Conservation (phyloP, 495 filamentous ascomycete species). For the Aspergillus coremiiformis region DNA sequence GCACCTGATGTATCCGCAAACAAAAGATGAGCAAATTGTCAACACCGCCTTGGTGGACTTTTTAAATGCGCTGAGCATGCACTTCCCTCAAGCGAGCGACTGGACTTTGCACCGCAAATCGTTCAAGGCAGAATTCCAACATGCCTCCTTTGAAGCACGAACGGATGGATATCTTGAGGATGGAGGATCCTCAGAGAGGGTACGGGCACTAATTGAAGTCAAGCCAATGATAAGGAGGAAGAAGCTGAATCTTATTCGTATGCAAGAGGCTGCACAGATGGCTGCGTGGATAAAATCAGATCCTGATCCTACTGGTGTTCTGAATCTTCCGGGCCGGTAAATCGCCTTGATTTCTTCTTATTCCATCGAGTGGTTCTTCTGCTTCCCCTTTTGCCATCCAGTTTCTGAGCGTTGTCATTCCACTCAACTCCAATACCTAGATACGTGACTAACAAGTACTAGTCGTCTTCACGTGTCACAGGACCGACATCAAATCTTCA, state of each 20-base stretch:
- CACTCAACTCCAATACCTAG: too few species aligned
- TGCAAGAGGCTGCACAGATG: slow-evolving; percentile 14
- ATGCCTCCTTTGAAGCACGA: slow-evolving; percentile 3
- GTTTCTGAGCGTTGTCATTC: too few species aligned
- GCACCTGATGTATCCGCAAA: slow-evolving; percentile 9
- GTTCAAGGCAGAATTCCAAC: slow-evolving; percentile 1
- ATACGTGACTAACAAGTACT: neutral
- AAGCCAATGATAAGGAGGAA: neutral
- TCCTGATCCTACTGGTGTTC: neutral
- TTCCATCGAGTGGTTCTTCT: neutral
- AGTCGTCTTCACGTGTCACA: slow-evolving; percentile 10
- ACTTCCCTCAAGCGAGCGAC: neutral
- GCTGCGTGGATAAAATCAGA: slow-evolving; percentile 9
- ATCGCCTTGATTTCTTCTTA: neutral
- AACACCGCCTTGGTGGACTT: slow-evolving; percentile 6
- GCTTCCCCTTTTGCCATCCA: too few species aligned
- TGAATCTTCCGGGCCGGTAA: neutral
- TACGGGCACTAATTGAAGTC: slow-evolving; percentile 1
- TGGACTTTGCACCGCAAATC: slow-evolving; percentile 4
- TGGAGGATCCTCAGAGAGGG: neutral
- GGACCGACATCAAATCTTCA: slow-evolving; percentile 10
- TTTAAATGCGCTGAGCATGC: slow-evolving; percentile 4
- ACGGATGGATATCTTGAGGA: slow-evolving; percentile 7
- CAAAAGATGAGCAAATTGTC: slow-evolving; percentile 17
- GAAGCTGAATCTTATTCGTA: neutral